A percentile compares a stretch with the other conserved stretches of the same genome.
These are phyloP conservation scores for Marasmius sp. DNA, from an alignment of 1,284 basidiomycete species.

Conservation along the genomic window DNA sequence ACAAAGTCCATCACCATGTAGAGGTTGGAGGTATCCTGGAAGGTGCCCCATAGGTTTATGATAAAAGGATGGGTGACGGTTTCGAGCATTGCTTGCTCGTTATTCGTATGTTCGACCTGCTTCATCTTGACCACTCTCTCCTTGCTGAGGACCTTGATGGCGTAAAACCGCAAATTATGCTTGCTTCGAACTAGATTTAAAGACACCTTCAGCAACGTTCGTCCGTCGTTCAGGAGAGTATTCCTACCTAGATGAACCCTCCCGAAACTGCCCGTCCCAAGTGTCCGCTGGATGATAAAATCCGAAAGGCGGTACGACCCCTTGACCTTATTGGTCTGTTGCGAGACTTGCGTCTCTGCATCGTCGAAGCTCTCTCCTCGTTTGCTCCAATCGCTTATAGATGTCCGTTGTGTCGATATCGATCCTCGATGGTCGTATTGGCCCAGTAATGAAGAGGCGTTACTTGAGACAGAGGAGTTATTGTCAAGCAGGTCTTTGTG, in stretches of 20 bases:
- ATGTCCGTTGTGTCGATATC: constrained; percentile 63
- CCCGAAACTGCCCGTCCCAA: constrained; percentile 94
- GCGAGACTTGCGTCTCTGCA: constrained; percentile 19
- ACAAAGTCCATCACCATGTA: constrained; percentile 99
- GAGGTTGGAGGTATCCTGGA: constrained; percentile 90
- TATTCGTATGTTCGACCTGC: constrained; percentile 97
- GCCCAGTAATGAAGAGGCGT: constrained; percentile 8
- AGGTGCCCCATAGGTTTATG: constrained; percentile 97
- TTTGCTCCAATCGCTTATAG: constrained; percentile 50
- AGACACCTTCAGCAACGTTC: constrained; percentile 9
- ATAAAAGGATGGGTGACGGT: constrained; percentile 94
- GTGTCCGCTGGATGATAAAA: constrained; percentile 75
- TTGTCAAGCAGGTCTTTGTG: constrained; percentile 12
- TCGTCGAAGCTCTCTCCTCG: constrained; percentile 39
- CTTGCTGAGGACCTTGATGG: constrained; percentile 92
- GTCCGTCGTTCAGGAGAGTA: constrained; percentile 1
- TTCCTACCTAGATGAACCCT: constrained; percentile 86
- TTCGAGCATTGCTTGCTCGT: constrained; percentile 89
- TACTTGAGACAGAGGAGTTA: constrained; percentile 19
- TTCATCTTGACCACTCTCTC: constrained; percentile 95
- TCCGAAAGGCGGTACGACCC: constrained; percentile 70
- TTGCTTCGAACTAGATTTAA: constrained; percentile 71
- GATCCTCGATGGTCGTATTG: constrained; percentile 50
- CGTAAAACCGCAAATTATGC: constrained; percentile 92
- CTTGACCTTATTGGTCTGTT: constrained; percentile 39